Evolutionary conservation across 2,329 filamentous ascomycete genomes (phyloP).

Genomic region (Paecilomyces variotii): DNA sequence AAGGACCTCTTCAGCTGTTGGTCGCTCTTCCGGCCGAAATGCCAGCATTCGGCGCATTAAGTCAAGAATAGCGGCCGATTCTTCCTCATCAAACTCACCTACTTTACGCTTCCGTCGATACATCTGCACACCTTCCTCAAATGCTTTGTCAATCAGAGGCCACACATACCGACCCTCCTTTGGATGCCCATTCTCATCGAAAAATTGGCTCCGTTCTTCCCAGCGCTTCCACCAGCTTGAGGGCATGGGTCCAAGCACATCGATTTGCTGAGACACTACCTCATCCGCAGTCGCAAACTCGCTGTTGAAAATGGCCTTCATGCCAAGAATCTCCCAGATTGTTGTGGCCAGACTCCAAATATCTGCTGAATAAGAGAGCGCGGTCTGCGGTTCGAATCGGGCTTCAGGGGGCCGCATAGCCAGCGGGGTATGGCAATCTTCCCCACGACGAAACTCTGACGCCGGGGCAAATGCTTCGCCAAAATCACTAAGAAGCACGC

Average conservation of each 20-base stretch:
- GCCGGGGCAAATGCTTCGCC: constrained; percentile 14
- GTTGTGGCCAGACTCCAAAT: constrained; percentile 19
- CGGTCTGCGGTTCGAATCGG: constrained; percentile 11
- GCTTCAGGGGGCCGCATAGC: constrained; percentile 15
- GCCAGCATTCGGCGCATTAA: constrained; percentile 24
- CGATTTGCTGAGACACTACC: constrained; percentile 12
- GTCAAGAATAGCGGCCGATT: constrained; percentile 16
- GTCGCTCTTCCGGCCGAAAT: constrained; percentile 20
- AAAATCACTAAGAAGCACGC: constrained; percentile 27
- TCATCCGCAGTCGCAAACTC: constrained; percentile 9
- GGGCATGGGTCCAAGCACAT: constrained; percentile 12
- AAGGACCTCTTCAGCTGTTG: constrained; percentile 21
- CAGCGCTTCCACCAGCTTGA: background rate
- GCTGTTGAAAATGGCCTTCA: constrained; percentile 10
- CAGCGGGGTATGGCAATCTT: constrained; percentile 14
- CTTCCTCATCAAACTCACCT: constrained; percentile 12
- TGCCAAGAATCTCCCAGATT: constrained; percentile 22
- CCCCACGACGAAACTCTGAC: constrained; percentile 8
- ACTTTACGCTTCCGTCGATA: constrained; percentile 9
- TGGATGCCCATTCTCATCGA: constrained; percentile 10
- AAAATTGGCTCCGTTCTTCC: constrained; percentile 3
- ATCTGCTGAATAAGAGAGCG: constrained; percentile 16
- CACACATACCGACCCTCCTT: constrained; percentile 7
- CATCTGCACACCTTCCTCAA: constrained; percentile 11
- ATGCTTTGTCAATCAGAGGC: constrained; percentile 17